Percentiles rank a stretch among this genome's conserved stretches.
Conservation (phyloP, 2,329 filamentous ascomycete species). For the Colletotrichum graminicola region DNA sequence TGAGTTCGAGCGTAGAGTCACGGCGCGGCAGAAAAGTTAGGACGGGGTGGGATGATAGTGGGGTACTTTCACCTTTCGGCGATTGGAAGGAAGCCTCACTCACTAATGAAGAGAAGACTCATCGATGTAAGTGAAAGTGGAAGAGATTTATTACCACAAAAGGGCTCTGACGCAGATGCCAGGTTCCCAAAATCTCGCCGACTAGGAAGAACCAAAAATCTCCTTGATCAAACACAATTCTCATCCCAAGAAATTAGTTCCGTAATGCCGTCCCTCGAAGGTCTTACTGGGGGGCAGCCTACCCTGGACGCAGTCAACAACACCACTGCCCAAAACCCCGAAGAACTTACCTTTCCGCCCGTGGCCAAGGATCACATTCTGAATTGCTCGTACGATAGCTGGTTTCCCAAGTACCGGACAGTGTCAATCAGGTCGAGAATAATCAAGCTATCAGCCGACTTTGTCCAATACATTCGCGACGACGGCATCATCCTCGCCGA, state of each 20-base stretch:
- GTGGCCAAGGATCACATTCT: slow-evolving; percentile 89
- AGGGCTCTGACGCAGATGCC: not conserved
- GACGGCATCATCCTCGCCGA: slow-evolving; percentile 92
- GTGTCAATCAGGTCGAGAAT: slow-evolving; percentile 88
- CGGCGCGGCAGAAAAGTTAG: slow-evolving; percentile 36
- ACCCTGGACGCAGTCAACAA: slow-evolving; percentile 32
- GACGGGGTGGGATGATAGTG: slow-evolving; percentile 32
- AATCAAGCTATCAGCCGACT: slow-evolving; percentile 79
- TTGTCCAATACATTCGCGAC: slow-evolving; percentile 88
- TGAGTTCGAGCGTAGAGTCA: slow-evolving; percentile 2
- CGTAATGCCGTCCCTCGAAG: slow-evolving; percentile 51
- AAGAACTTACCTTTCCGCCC: slow-evolving; percentile 78
- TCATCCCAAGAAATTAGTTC: not conserved
- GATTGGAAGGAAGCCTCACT: slow-evolving; percentile 37
- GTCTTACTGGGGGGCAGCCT: slow-evolving; percentile 41
- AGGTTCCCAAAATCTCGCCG: not conserved
- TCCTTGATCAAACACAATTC: not conserved
- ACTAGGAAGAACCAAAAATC: not conserved
- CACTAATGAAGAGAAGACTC: slow-evolving; percentile 33
- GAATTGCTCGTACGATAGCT: slow-evolving; percentile 93
- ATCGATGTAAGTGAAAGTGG: slow-evolving; percentile 37
- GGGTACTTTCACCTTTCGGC: slow-evolving; percentile 38
- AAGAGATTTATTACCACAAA: not conserved
- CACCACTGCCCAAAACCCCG: slow-evolving; percentile 39
- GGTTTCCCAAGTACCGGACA: slow-evolving; percentile 83